Conservation (phyloP, 805 yeast species). For the Candida stauntonica region DNA sequence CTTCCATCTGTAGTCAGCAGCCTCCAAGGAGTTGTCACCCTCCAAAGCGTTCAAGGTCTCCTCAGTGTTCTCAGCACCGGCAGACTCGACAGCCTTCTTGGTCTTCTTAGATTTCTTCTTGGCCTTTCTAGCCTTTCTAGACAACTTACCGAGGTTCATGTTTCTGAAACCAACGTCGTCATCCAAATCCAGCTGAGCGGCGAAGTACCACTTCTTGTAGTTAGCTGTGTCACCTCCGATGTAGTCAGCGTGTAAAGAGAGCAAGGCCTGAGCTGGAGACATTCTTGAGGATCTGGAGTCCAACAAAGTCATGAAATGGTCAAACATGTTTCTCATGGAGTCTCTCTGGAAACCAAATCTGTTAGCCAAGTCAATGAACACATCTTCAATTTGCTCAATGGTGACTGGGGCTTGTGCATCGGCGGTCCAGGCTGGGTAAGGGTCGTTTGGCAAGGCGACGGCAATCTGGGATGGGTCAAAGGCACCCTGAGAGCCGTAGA, state of each 20-base stretch:
- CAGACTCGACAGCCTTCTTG: conserved; percentile 59
- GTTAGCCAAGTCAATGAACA: conserved; percentile 76
- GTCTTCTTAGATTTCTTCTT: conserved; percentile 77
- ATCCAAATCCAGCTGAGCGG: conserved; percentile 83
- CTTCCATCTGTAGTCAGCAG: conserved; percentile 80
- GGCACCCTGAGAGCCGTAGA: conserved; percentile 61
- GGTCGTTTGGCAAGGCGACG: conserved; percentile 78
- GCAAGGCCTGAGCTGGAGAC: conserved; percentile 84
- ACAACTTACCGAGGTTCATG: conserved; percentile 70
- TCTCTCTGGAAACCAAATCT: conserved; percentile 90
- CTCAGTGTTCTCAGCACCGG: conserved; percentile 57
- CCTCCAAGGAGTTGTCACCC: conserved; percentile 82
- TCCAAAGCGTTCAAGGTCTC: conserved; percentile 58
- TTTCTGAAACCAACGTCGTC: conserved; percentile 80
- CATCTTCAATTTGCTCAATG: conserved; percentile 81
- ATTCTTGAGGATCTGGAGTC: conserved; percentile 84
- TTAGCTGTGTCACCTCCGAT: conserved; percentile 86
- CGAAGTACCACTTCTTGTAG: conserved; percentile 84
- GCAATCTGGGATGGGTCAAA: conserved; percentile 60
- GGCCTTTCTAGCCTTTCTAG: conserved; percentile 77
- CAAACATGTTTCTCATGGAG: conserved; percentile 88
- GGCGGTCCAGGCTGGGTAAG: conserved; percentile 99
- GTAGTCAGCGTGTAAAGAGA: conserved; percentile 81
- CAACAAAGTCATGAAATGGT: conserved; percentile 77
- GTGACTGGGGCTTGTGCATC: conserved; percentile 88